Evolutionary conservation across 2,329 filamentous ascomycete genomes (phyloP), one percentile per base, ranked within the genome.

Genomic region (Coleophoma eucalyptorum): DNA sequence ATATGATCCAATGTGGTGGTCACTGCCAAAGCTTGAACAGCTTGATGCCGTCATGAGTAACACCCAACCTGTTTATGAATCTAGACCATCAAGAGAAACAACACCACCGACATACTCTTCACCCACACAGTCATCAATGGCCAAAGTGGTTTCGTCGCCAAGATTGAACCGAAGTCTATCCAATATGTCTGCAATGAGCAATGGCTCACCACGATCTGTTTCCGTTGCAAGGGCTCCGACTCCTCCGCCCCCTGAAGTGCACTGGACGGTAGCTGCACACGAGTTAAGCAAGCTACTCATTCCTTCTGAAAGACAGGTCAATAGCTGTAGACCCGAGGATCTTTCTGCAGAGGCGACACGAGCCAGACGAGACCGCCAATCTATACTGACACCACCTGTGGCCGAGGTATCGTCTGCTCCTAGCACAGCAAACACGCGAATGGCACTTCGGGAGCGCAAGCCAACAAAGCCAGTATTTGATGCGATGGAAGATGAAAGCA

Each of bases 221-320:
- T 69, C 72, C 37, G 48, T 62, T 68, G 52, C 69, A 67, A 69
- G 77, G 35, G 68, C 75, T 31, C 76, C 81, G 3, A 82, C 84
- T 3, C 86, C 87, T 1, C 89, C 89, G 8, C 81, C 87, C 1
- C 90, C 92, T 3, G 87, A 92, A 42, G 86, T 97, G 0, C 80
- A 89, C 41, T 97, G 93, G 94, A 81, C 86, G 0, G 80, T 87
- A 26, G 91, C 92, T n/a, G 81, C 89, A 0, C 81, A 90, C 60
- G 91, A 96, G 65, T 72, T 97, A 12, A 89, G 84, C 62, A 91
- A 89, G 64, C 68, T 95, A 4, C 78, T 97, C 19, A 87, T 97
- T 50, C 94, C 93, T 0, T 76, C 75, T 0, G 78, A 87, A 57
- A 81, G 91, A 3, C 83, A 90, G 59, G 91, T 87, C 0, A 78